A percentile compares a stretch with the other conserved stretches of the same genome.
Evolutionary conservation across 148 eudicot genomes (phyloP).

Genomic region (Silene conica): DNA sequence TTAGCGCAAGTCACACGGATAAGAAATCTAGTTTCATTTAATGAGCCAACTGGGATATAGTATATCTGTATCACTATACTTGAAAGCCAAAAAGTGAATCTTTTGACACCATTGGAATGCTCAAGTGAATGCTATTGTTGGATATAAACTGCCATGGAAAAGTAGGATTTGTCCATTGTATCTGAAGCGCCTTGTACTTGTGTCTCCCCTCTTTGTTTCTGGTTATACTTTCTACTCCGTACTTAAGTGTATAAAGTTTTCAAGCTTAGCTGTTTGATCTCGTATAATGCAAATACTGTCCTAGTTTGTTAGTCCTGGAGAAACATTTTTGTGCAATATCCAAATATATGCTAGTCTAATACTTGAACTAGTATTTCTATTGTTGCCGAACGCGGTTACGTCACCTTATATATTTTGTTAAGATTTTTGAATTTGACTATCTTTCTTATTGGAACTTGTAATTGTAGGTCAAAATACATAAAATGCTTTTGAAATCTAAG

Average conservation of each 20-base stretch:
- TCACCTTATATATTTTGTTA: background rate
- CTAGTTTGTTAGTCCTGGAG: background rate
- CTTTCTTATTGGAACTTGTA: constrained; percentile 7
- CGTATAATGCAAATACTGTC: background rate
- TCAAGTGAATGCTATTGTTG: too few relatives aligned
- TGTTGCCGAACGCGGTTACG: background rate
- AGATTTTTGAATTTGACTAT: background rate
- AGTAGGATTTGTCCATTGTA: too few relatives aligned
- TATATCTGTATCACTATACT: too few relatives aligned
- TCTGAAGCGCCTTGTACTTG: too few relatives aligned
- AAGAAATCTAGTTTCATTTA: too few relatives aligned
- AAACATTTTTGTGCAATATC: background rate
- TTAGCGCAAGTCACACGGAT: background rate
- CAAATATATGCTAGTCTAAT: background rate
- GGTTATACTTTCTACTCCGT: background rate
- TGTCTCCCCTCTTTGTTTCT: constrained; percentile 5
- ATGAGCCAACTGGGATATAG: too few relatives aligned
- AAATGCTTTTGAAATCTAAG: constrained; percentile 64
- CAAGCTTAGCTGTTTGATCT: background rate
- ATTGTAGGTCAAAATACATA: constrained; percentile 85
- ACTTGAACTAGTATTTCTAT: background rate
- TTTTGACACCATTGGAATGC: too few relatives aligned
- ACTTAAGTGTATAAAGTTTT: too few relatives aligned
- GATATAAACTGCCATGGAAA: too few relatives aligned
- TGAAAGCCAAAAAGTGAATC: too few relatives aligned